Conservation (phyloP, 805 yeast genomes). For the Metschnikowia gelsemii region DNA sequence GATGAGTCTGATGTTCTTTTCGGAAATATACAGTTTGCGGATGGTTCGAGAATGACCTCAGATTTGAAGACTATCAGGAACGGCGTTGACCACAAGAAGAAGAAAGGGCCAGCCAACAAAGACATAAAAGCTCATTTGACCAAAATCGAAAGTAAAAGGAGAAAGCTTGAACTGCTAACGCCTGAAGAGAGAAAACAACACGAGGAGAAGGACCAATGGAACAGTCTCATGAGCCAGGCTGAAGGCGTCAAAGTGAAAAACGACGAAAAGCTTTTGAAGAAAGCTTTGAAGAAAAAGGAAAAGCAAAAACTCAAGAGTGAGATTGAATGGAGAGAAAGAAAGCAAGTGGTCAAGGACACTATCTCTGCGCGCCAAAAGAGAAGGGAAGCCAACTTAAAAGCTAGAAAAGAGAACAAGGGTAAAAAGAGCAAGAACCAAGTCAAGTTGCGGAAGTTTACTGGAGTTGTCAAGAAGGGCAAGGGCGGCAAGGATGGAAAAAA, state of each 20-base stretch:
- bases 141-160: constrained; percentile 71
- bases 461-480: constrained; percentile 48
- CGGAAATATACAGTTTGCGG: constrained; percentile 78
- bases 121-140: constrained; percentile 82
- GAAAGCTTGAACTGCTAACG: constrained; percentile 57
- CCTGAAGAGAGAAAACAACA: constrained; percentile 58
- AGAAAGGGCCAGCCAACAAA: constrained; percentile 81
- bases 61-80: constrained; percentile 59
- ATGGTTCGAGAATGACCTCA: constrained; percentile 76
- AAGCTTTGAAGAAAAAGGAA: constrained; percentile 81
- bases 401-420: constrained; percentile 83
- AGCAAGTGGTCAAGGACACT: constrained; percentile 72
- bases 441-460: constrained; percentile 65
- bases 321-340: constrained; percentile 89
- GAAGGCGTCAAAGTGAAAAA: constrained; percentile 88
- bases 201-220: constrained; percentile 82
- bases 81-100: constrained; percentile 49
- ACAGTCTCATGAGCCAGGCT: constrained; percentile 74
- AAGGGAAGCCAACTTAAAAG: constrained; percentile 86
- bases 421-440: constrained; percentile 71
- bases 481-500: constrained; percentile 30
- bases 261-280: constrained; percentile 83
- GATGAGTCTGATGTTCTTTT: constrained; percentile 52
- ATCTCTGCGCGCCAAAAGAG: constrained; percentile 76
- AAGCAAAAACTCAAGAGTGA: constrained; percentile 82